phyloP scores from a whole-genome alignment of 495 filamentous ascomycete species.

The Cercophora sp. region DNA sequence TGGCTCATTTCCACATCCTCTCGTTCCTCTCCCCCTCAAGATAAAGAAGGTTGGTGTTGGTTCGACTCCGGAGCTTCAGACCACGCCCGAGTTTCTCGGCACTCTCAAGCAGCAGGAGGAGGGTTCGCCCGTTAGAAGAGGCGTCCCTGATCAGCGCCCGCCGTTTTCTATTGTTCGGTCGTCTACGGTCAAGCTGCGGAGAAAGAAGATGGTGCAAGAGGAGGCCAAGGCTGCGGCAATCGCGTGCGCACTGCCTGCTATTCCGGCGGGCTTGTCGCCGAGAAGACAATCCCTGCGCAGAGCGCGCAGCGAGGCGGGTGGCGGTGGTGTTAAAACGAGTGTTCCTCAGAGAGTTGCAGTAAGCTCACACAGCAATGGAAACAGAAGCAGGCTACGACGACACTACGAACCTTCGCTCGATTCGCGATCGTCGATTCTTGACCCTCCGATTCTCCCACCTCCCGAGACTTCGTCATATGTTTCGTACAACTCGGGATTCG shows the following conservation, averaged over 20 bases:
- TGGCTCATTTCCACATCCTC: slow-evolving; percentile 15
- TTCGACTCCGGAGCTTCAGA: not conserved
- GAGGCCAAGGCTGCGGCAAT: not conserved
- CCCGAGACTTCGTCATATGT: slow-evolving; percentile 33
- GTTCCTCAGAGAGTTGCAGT: slow-evolving; percentile 9
- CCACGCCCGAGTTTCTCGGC: slow-evolving; percentile 6
- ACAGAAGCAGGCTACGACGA: slow-evolving; percentile 35
- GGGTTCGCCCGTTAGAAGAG: not conserved
- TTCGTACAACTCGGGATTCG: slow-evolving; percentile 30
- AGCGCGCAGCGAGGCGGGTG: slow-evolving; percentile 21
- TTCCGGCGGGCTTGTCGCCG: slow-evolving; percentile 45
- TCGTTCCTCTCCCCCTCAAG: slow-evolving; percentile 28
- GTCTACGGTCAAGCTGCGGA: slow-evolving; percentile 45
- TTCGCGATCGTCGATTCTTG: slow-evolving; percentile 39
- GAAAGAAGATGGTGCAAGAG: slow-evolving; percentile 23
- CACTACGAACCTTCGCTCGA: slow-evolving; percentile 48
- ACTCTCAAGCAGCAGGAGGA: slow-evolving; percentile 14
- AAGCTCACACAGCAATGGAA: slow-evolving; percentile 36
- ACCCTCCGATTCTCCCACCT: slow-evolving; percentile 44
- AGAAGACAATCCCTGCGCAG: slow-evolving; percentile 32
- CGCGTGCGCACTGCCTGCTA: slow-evolving; percentile 31
- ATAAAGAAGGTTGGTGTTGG: slow-evolving; percentile 14
- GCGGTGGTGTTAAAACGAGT: not conserved
- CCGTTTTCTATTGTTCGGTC: not conserved
- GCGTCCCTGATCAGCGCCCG: not conserved